Percentiles rank a stretch among this genome's conserved stretches.
These are phyloP conservation scores for Chrysoporthe puriensis DNA, from an alignment of 2,329 filamentous ascomycete genomes.

Conservation along the genomic window DNA sequence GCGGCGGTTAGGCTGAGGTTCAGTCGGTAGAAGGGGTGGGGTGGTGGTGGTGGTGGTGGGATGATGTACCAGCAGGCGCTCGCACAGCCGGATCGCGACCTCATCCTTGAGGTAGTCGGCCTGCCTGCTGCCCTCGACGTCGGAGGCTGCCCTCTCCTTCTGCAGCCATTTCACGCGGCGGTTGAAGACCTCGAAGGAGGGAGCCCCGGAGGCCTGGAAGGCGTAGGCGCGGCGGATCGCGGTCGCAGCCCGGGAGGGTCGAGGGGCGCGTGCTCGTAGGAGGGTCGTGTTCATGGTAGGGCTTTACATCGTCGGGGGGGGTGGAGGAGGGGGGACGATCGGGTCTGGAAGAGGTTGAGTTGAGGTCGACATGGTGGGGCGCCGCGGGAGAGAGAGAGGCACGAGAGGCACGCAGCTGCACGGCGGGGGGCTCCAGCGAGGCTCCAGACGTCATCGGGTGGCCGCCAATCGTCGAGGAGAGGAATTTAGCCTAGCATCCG, in stretches of 20 bases:
- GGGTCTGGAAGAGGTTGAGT: background rate
- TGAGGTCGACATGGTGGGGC: constrained; percentile 8
- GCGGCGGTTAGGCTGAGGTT: background rate
- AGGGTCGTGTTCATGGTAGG: constrained; percentile 25
- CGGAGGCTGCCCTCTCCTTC: constrained; percentile 79
- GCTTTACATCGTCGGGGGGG: constrained; percentile 19
- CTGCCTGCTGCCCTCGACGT: constrained; percentile 72
- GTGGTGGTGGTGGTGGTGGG: background rate
- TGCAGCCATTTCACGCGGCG: constrained; percentile 85
- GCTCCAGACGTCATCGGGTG: constrained; percentile 2
- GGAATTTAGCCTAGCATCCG: background rate
- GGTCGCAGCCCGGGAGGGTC: constrained; percentile 10
- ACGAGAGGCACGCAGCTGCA: background rate
- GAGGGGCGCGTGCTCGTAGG: constrained; percentile 21
- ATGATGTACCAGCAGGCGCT: constrained; percentile 72
- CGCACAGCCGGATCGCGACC: constrained; percentile 80
- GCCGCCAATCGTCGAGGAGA: background rate
- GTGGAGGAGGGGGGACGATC: background rate
- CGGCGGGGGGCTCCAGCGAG: background rate
- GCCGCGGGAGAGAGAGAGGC: background rate
- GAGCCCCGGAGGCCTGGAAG: constrained; percentile 74
- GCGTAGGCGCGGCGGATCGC: constrained; percentile 66
- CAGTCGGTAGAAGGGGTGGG: too few species aligned
- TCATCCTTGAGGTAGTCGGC: constrained; percentile 95
- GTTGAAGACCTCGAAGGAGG: constrained; percentile 90